Base-by-base conservation (phyloP, 129 eudicot genomes). In the Scalesia atractyloides region DNA sequence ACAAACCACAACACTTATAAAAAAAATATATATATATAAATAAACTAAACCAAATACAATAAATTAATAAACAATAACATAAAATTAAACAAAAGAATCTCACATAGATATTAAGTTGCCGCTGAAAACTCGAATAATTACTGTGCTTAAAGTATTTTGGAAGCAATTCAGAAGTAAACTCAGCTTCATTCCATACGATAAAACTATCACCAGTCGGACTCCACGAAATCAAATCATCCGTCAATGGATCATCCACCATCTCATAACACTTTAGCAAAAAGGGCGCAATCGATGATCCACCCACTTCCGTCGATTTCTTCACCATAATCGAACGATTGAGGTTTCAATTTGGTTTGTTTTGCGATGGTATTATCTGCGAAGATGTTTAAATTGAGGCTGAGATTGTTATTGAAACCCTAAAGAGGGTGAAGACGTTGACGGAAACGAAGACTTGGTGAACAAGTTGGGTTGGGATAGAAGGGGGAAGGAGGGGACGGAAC, bases 31-130 rank as follows among this genome's bases (percentile, higher is more conserved):
- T n/a, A n/a, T n/a, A n/a, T 24, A 8, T 7, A 41, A 41, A 7
- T 0, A 62, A 16, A 13, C 24, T 11, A 70, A 70, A 5, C 37
- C 7, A 17, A 16, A 51, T 7, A 48, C 17, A 13, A 17, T 1
- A 41, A 4, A 46, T 46, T 8, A 68, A 26, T n/a, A 26, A 7
- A 7, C 62, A 65, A 41, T 9, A 60, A 61, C 47, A 73, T 22
- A 46, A 43, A 22, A 72, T 4, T 15, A 14, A 51, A 33, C 33
- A 65, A 39, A 48, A 24, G 65, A 60, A 50, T 58, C 85, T 79
- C 72, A 91, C 97, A 65, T 91, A 91, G 77, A 91, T 88, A 71
- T 91, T 91, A 69, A 91, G 90, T 54, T 91, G 97, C 20, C 97
- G 81, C 37, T 88, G 83, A 36, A 91, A 91, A 61, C 97, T 91